Percentiles rank a stretch among this genome's conserved stretches.
These are phyloP conservation scores for Aspergillus bridgeri DNA, from an alignment of 495 filamentous ascomycete genomes.

Conservation along the genomic window DNA sequence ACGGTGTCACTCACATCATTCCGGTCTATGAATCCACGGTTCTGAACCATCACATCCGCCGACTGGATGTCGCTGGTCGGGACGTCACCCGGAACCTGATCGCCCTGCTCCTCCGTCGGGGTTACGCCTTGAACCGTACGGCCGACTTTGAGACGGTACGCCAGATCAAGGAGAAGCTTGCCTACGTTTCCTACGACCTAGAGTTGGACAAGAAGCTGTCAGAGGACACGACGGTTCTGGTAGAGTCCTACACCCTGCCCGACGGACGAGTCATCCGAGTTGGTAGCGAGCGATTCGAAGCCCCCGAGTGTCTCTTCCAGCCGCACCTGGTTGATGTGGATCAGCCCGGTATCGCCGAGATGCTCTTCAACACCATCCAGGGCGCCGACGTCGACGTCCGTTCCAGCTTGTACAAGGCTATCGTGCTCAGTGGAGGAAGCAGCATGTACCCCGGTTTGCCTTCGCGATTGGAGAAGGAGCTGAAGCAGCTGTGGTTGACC, in stretches of 20 bases:
- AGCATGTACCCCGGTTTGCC: constrained; percentile 99
- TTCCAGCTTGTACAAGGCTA: constrained; percentile 89
- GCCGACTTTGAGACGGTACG: constrained; percentile 99
- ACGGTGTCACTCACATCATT: constrained; percentile 97
- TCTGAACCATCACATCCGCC: constrained; percentile 90
- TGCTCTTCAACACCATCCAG: constrained; percentile 98
- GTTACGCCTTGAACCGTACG: constrained; percentile 96
- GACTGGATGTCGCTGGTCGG: constrained; percentile 92
- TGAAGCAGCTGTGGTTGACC: constrained; percentile 98
- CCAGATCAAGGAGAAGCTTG: constrained; percentile 99
- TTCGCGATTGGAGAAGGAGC: constrained; percentile 91
- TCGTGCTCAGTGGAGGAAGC: constrained; percentile 92
- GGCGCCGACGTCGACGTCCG: constrained; percentile 92
- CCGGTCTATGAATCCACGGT: constrained; percentile 97
- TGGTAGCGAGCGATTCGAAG: constrained; percentile 95
- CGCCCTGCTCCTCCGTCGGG: constrained; percentile 86
- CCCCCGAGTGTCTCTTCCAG: constrained; percentile 97
- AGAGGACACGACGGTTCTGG: constrained; percentile 95
- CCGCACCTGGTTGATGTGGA: constrained; percentile 97
- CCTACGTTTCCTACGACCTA: constrained; percentile 98
- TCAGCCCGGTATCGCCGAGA: constrained; percentile 92
- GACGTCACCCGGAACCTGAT: constrained; percentile 98
- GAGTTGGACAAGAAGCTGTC: constrained; percentile 92
- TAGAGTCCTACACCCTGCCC: constrained; percentile 95
- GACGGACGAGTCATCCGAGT: constrained; percentile 95